Evolutionary conservation across 805 yeast genomes (phyloP).

Genomic region (Yarrowia keelungensis): DNA sequence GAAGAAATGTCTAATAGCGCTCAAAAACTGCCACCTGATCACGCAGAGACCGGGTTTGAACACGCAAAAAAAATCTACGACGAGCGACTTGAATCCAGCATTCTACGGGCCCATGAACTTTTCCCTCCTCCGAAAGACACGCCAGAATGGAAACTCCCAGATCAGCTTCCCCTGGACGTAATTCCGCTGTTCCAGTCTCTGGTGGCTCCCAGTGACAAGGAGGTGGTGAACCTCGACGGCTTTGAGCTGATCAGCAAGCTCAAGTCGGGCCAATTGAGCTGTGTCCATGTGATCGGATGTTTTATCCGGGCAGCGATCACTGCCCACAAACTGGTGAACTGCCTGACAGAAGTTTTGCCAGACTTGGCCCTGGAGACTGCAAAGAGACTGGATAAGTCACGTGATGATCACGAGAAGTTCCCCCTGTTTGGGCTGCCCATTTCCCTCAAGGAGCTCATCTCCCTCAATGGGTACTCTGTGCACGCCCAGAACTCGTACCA

Average conservation of each 20-base stretch:
- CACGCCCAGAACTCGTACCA: constrained; percentile 52
- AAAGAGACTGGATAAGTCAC: constrained; percentile 60
- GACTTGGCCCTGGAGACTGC: constrained; percentile 67
- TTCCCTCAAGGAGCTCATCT: constrained; percentile 62
- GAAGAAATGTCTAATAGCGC: neutral
- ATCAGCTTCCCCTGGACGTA: constrained; percentile 14
- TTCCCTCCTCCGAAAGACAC: constrained; percentile 16
- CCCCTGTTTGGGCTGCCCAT: constrained; percentile 73
- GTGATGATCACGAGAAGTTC: constrained; percentile 54
- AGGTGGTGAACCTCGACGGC: neutral
- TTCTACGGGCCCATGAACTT: neutral
- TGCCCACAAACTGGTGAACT: constrained; percentile 61
- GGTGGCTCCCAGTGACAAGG: constrained; percentile 13
- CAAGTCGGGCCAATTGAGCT: constrained; percentile 41
- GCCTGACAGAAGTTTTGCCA: constrained; percentile 54
- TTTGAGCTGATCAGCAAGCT: neutral
- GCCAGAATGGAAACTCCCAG: constrained; percentile 8
- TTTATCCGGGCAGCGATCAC: constrained; percentile 65
- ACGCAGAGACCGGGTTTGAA: constrained; percentile 5
- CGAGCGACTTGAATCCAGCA: constrained; percentile 11
- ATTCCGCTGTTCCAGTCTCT: constrained; percentile 15
- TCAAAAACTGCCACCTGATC: neutral
- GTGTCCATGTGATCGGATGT: constrained; percentile 59
- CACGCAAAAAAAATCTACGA: constrained; percentile 27
- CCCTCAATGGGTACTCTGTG: constrained; percentile 58